These are phyloP conservation scores for Cyclocybe aegerita DNA, from an alignment of 768 basidiomycete genomes.

Conservation along the genomic window DNA sequence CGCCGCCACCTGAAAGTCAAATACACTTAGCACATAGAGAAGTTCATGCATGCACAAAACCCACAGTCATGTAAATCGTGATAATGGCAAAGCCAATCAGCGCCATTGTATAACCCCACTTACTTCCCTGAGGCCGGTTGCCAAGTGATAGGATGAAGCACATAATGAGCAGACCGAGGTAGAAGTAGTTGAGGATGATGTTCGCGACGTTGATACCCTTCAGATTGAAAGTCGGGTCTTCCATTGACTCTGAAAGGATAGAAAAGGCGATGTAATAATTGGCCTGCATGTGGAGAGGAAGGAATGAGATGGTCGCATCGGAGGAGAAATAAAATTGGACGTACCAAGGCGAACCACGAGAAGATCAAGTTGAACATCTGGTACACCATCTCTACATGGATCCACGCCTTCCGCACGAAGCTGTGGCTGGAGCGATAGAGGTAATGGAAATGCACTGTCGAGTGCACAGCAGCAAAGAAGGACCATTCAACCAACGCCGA, in stretches of 20 bases:
- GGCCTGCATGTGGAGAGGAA: slow-evolving; percentile 41
- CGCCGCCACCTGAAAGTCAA: slow-evolving; percentile 56
- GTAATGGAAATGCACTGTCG: slow-evolving; percentile 90
- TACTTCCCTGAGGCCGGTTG: slow-evolving; percentile 89
- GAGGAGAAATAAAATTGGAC: not conserved
- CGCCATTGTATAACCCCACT: slow-evolving; percentile 82
- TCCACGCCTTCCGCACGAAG: slow-evolving; percentile 85
- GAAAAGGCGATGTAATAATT: slow-evolving; percentile 91
- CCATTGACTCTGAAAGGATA: slow-evolving; percentile 74
- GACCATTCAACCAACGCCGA: slow-evolving; percentile 95
- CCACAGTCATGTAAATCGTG: slow-evolving; percentile 95
- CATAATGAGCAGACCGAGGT: slow-evolving; percentile 81
- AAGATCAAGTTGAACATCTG: slow-evolving; percentile 90
- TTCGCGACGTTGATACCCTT: slow-evolving; percentile 72
- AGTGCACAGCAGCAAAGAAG: slow-evolving; percentile 96
- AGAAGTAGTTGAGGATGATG: slow-evolving; percentile 79
- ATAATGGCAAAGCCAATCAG: slow-evolving; percentile 88
- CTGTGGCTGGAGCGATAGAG: slow-evolving; percentile 89
- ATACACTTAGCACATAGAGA: not conserved
- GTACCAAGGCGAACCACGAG: slow-evolving; percentile 84
- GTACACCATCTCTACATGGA: slow-evolving; percentile 92
- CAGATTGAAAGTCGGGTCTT: slow-evolving; percentile 58
- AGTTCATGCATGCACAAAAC: slow-evolving; percentile 17
- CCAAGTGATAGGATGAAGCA: slow-evolving; percentile 89
- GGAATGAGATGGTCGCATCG: not conserved